Evolutionary conservation across 768 basidiomycete species (phyloP).

Genomic region (Boletus eberwhitei): DNA sequence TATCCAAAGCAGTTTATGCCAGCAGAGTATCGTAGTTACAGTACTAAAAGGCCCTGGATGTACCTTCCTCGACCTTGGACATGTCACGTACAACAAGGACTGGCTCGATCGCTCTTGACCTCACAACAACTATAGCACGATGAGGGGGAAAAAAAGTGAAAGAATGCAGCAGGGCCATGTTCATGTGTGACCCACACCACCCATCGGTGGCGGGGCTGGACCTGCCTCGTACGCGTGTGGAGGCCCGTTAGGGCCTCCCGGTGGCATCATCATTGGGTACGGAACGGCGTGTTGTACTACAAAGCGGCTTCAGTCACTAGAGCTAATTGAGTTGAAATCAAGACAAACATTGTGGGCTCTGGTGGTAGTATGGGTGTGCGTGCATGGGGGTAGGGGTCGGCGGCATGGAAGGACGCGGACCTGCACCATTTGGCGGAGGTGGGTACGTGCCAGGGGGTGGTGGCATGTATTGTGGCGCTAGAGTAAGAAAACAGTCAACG

Average conservation of each 20-base stretch:
- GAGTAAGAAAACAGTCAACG: slow-evolving; percentile 5
- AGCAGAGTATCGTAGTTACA: slow-evolving; percentile 29
- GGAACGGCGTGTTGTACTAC: slow-evolving; percentile 84
- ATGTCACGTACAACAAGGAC: slow-evolving; percentile 30
- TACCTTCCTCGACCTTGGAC: slow-evolving; percentile 6
- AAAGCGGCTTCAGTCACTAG: slow-evolving; percentile 28
- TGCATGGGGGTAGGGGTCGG: slow-evolving; percentile 86
- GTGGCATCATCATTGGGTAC: slow-evolving; percentile 89
- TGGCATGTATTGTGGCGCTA: slow-evolving; percentile 77
- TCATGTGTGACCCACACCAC: slow-evolving; percentile 63
- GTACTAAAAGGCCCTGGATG: slow-evolving; percentile 12
- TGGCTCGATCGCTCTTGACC: slow-evolving; percentile 21
- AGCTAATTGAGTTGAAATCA: slow-evolving; percentile 15
- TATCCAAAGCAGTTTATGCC: slow-evolving; percentile 29
- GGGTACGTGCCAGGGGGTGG: slow-evolving; percentile 76
- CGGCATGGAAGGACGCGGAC: slow-evolving; percentile 85
- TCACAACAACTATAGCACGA: slow-evolving; percentile 27
- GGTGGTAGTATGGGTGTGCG: slow-evolving; percentile 85
- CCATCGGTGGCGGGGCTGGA: slow-evolving; percentile 72
- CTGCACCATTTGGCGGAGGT: slow-evolving; percentile 73
- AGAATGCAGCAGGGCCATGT: slow-evolving; percentile 10
- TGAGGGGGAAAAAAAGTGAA: slow-evolving; percentile 6
- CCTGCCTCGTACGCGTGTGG: slow-evolving; percentile 73
- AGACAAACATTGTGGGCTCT: slow-evolving; percentile 77
- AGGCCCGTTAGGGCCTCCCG: slow-evolving; percentile 59